Evolutionary conservation across 2,329 filamentous ascomycete species (phyloP), one percentile per base, ranked within the genome.

Genomic region (Sclerotinia glacialis): DNA sequence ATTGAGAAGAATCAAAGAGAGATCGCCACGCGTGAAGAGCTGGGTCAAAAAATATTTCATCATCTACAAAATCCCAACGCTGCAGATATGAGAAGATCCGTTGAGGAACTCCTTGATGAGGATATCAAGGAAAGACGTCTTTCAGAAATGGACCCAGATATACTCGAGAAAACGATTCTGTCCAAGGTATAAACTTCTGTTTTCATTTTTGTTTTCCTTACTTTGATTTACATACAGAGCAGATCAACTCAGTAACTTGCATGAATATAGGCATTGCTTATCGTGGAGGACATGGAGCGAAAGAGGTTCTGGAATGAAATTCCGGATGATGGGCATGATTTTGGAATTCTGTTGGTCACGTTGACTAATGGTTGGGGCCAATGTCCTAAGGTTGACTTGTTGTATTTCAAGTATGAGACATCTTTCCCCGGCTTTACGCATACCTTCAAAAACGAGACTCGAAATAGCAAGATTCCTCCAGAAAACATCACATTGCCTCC

Each of bases 371-470:
- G 64, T 6, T 65, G 64, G 64, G 64, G 44, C 1, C 34, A 65
- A 34, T 26, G 11, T 65, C 16, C 46, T 23, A 47, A 23, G 18
- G 26, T 60, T 21, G 46, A 65, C 6, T 9, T 47, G 40, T 50
- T 73, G 0, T 71, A 58, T 37, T 71, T 72, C 23, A 60, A 60
- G 18, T 50, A 28, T n/a, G 53, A 50, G 2, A 67, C 61, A 31
- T 47, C 67, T 5, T 72, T 72, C 49, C 9, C 21, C 8, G 26
- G 21, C 9, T 70, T 74, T 34, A 26, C 69, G 16, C 26, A 21
- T 2, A 66, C 21, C 5, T 69, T 74, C 46, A 71, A 69, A 56
- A 67, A 69, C 28, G 69, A 68, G 31, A 72, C 68, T 6, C 55
- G 67, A 46, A 46, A 65, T 18, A 69, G 59, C 28, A 56, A 53